These are phyloP conservation scores for Erodium trifolium DNA, from an alignment of 441 rosid genomes.

Conservation along the genomic window DNA sequence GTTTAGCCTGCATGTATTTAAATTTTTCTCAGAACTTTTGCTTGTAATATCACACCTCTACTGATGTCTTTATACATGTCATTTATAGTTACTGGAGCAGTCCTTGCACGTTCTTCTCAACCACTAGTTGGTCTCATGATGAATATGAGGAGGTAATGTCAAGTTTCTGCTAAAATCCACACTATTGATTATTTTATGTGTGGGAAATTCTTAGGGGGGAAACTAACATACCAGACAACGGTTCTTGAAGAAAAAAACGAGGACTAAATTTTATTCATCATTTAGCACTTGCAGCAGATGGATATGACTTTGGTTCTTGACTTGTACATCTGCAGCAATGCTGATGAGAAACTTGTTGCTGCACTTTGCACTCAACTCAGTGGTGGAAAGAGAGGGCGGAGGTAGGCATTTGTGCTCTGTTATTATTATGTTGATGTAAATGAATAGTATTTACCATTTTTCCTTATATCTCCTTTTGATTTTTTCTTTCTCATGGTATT, in stretches of 20 bases:
- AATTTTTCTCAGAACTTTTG: background rate
- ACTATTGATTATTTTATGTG: background rate
- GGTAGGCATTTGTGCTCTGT: constrained; percentile 33
- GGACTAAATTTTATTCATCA: background rate
- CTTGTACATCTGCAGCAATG: constrained; percentile 44
- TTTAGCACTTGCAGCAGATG: constrained; percentile 11
- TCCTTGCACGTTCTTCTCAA: constrained; percentile 96
- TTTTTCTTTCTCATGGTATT: background rate
- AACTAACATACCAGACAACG: background rate
- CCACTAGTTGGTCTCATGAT: constrained; percentile 96
- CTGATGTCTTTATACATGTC: constrained; percentile 11
- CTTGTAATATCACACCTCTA: background rate
- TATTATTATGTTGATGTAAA: constrained; percentile 6
- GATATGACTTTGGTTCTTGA: constrained; percentile 10
- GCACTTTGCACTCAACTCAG: constrained; percentile 67
- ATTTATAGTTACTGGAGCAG: constrained; percentile 74
- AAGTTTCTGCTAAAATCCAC: constrained; percentile 16
- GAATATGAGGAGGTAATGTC: constrained; percentile 85
- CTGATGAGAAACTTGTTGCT: constrained; percentile 94
- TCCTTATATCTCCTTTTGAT: background rate
- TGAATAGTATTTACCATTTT: background rate
- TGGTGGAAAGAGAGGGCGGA: constrained; percentile 39
- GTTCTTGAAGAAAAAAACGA: background rate
- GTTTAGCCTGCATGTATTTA: constrained; percentile 4
- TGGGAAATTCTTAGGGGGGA: background rate